Base-by-base conservation (phyloP, 2,329 filamentous ascomycete species). In the Monilinia vaccinii-corymbosi region DNA sequence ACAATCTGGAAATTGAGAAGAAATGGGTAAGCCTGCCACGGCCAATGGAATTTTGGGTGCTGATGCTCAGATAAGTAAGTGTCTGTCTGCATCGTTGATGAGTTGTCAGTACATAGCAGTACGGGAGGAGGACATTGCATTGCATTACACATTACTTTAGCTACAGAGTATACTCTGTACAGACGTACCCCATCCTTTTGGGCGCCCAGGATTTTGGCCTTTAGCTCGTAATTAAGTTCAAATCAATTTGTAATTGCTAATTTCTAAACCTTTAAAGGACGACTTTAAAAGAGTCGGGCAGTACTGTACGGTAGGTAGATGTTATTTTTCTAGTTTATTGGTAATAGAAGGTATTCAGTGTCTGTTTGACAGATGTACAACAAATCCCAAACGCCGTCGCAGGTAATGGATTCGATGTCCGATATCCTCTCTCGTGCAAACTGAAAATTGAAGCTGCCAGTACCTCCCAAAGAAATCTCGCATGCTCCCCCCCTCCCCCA, bases 311-410 rank as follows among this genome's bases (percentile, higher is more conserved):
- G 56, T 46, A 60, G 56, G 60, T 59, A 50, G 23, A 60, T 48
- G 51, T 49, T 56, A 57, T 56, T 56, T 48, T 50, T 58, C 52
- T 60, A 49, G 31, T 31, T 56, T 25, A 45, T 56, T 45, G 45
- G 56, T 34, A 60, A 56, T 61, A 61, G 40, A 31, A 64, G 58
- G 60, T 61, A 61, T 63, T 63, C 59, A 47, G 62, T 63, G 63
- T 64, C 51, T 21, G 51, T 45, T 47, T 61, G 56, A 60, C 31
- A 63, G 47, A 67, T 65, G 61, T 63, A 68, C 65, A 66, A 60
- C 60, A 67, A 63, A 69, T 68, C 64, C 64, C 63, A 64, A 68
- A 68, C 67, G 65, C 67, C 67, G 56, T 58, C 65, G 61, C 47
- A 63, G 38, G 51, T 50, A 58, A 64, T 61, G 49, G 38, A 47